These are phyloP conservation scores for Aschersonia sp. DNA, from an alignment of 2,329 filamentous ascomycete species.

Conservation along the genomic window DNA sequence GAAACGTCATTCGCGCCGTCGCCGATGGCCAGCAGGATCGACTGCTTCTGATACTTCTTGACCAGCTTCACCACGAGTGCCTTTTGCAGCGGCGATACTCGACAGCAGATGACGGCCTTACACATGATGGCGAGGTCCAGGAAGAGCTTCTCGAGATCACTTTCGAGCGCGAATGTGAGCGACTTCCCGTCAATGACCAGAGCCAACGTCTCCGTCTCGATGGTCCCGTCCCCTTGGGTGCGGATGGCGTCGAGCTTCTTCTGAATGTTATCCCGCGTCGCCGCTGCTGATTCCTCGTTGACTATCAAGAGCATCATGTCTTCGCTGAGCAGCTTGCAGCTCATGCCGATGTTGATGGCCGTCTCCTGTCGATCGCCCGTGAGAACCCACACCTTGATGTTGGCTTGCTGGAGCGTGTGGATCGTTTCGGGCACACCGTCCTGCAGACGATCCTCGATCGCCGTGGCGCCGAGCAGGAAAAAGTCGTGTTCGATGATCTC, in stretches of 20 bases:
- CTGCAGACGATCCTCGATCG: slow-evolving; percentile 92
- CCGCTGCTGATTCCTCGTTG: slow-evolving; percentile 71
- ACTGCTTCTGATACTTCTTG: slow-evolving; percentile 78
- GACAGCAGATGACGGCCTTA: slow-evolving; percentile 97
- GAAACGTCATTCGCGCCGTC: slow-evolving; percentile 99
- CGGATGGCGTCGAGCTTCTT: slow-evolving; percentile 89
- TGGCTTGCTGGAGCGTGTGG: slow-evolving; percentile 87
- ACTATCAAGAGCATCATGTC: slow-evolving; percentile 97
- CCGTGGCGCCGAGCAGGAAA: slow-evolving; percentile 81
- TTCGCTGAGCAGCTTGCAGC: slow-evolving; percentile 93
- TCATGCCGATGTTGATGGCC: slow-evolving; percentile 99
- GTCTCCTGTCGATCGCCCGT: slow-evolving; percentile 97
- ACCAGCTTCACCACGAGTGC: slow-evolving; percentile 96
- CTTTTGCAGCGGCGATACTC: slow-evolving; percentile 94
- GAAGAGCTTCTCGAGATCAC: slow-evolving; percentile 85
- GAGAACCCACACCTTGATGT: slow-evolving; percentile 97
- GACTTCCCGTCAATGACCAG: slow-evolving; percentile 95
- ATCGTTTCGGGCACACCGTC: slow-evolving; percentile 98
- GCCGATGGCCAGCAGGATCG: slow-evolving; percentile 86
- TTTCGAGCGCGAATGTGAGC: slow-evolving; percentile 82
- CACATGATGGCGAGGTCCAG: slow-evolving; percentile 87
- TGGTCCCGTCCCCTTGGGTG: slow-evolving; percentile 61
- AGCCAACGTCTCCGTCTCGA: slow-evolving; percentile 75
- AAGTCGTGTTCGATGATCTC: slow-evolving; percentile 92
- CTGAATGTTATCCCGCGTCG: slow-evolving; percentile 73